These are phyloP conservation scores for Primulina eburnea DNA, from an alignment of 257 asterid species.

Conservation along the genomic window DNA sequence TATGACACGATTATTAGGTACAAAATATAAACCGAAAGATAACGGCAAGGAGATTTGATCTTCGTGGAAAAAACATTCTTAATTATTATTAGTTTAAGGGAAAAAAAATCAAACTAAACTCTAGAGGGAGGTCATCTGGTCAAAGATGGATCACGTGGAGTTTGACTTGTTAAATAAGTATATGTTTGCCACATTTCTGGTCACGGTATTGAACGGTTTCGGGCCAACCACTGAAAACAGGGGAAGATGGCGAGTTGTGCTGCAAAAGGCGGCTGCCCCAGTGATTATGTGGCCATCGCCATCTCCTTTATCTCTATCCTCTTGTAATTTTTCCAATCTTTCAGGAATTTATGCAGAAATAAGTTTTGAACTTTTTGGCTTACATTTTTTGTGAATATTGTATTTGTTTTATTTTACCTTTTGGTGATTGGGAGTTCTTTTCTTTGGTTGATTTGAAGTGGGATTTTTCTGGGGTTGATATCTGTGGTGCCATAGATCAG, in stretches of 20 bases:
- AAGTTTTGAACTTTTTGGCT: conserved; percentile 1
- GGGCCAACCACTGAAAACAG: conserved; percentile 27
- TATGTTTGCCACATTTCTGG: conserved; percentile 28
- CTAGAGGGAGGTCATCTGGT: no score
- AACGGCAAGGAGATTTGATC: no score
- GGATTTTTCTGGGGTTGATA: conserved; percentile 2
- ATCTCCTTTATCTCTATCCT: conserved; percentile 50
- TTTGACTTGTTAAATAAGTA: conserved; percentile 21
- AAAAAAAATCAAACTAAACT: no score
- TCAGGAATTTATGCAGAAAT: not conserved
- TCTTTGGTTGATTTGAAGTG: conserved; percentile 16
- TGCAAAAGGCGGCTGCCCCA: conserved; percentile 75
- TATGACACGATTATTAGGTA: no score
- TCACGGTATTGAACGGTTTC: conserved; percentile 29
- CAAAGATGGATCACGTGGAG: no score
- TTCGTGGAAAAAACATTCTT: not conserved
- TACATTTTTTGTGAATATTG: not conserved
- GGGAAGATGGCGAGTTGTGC: conserved; percentile 66
- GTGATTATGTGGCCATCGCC: conserved; percentile 72
- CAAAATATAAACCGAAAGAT: no score
- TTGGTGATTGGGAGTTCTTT: not conserved
- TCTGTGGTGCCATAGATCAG: not conserved
- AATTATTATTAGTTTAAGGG: not conserved
- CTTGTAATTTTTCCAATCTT: conserved; percentile 40
- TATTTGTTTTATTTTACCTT: conserved; percentile 1